These are phyloP conservation scores for Vickermania spadyakhi DNA, from an alignment of 208 protist genomes.

Conservation along the genomic window DNA sequence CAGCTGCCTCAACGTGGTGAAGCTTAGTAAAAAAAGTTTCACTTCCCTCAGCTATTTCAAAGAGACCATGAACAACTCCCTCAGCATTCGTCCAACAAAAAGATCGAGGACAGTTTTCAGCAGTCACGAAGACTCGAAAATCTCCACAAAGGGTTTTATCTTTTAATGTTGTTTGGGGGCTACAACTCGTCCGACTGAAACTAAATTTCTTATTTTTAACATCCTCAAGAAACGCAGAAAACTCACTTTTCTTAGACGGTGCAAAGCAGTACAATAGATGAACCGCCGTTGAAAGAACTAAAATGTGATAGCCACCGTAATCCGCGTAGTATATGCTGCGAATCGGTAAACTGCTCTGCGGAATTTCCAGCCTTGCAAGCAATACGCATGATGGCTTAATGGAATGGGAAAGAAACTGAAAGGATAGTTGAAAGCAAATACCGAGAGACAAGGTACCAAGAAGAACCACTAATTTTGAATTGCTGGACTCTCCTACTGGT, in stretches of 20 bases:
- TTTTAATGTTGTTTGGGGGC: too few relatives aligned
- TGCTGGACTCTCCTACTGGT: not conserved
- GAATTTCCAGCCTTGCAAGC: not conserved
- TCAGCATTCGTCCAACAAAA: not conserved
- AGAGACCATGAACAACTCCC: not conserved
- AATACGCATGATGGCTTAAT: not conserved
- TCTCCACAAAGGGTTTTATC: too few relatives aligned
- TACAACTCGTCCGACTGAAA: too few relatives aligned
- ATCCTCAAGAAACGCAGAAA: too few relatives aligned
- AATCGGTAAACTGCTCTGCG: not conserved
- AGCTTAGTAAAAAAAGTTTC: conserved; percentile 1
- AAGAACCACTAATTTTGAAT: not conserved
- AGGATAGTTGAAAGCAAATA: not conserved
- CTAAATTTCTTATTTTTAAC: too few relatives aligned
- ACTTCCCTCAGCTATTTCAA: not conserved
- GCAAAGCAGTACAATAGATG: too few relatives aligned
- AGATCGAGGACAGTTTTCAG: not conserved
- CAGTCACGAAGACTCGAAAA: not conserved
- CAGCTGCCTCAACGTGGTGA: too few relatives aligned
- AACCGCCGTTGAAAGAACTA: not conserved
- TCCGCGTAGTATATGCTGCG: not conserved
- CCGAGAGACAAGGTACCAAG: not conserved
- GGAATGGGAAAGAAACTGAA: conserved; percentile 1
- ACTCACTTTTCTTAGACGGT: too few relatives aligned
- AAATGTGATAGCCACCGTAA: not conserved